These are phyloP conservation scores for Penicillium psychrofluorescens DNA, from an alignment of 495 filamentous ascomycete species.

Conservation along the genomic window DNA sequence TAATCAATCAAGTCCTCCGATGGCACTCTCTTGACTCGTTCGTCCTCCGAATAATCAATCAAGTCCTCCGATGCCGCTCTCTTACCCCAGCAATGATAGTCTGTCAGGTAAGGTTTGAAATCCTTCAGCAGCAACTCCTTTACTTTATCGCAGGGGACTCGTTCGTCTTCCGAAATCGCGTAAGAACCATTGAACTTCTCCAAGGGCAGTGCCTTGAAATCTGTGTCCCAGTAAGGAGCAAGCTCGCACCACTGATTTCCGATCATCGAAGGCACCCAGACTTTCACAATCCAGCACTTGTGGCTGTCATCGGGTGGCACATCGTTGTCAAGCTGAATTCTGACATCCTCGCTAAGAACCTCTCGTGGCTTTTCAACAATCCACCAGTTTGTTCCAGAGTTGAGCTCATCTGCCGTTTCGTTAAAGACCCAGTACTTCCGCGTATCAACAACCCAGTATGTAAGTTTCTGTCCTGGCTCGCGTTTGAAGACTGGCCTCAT, in stretches of 20 bases:
- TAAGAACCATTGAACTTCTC: background rate
- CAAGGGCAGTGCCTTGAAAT: background rate
- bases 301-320: constrained; percentile 1
- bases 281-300: constrained; percentile 4
- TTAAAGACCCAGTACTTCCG: constrained; percentile 3
- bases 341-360: constrained; percentile 1
- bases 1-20: too few relatives aligned
- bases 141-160: too few relatives aligned
- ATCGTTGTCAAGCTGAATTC: background rate
- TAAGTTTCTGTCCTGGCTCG: too few relatives aligned
- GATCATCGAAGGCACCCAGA: background rate
- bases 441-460: constrained; percentile 5
- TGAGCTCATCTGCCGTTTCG: background rate
- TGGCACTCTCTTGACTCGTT: too few relatives aligned
- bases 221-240: constrained; percentile 4
- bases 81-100: too few relatives aligned
- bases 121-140: too few relatives aligned
- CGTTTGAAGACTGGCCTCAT: background rate
- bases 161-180: too few relatives aligned
- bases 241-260: background rate
- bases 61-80: too few relatives aligned
- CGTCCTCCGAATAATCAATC: too few relatives aligned
- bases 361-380: constrained; percentile 7
- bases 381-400: background rate
- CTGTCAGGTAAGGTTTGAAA: too few relatives aligned